Evolutionary conservation across 2,329 filamentous ascomycete species (phyloP), one percentile per base, ranked within the genome.

Genomic region (Cytospora leucostoma): DNA sequence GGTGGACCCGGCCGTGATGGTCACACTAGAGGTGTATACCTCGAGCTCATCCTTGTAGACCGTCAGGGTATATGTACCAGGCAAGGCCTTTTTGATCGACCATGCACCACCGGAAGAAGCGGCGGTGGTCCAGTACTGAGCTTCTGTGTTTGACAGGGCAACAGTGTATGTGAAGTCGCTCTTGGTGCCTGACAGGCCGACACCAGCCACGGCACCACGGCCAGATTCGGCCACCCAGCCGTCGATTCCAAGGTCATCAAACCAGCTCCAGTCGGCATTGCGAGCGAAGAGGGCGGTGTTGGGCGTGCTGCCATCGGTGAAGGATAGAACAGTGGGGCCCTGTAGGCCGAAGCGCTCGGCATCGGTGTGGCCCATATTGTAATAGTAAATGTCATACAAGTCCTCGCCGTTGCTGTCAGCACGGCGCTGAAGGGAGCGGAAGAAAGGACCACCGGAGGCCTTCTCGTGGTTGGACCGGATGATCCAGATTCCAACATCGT

Each of bases 331-430:
- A 10, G 73, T 75, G 0, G 77, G 77, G 6, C 77, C 77, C 59
- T 78, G 76, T 1, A 79, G 72, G 44, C 77, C 77, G 50, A 77
- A 74, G 53, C 77, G 72, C 72, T 78, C 74, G 4, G 73, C 68
- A 61, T 79, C 77, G 1, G 75, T 78, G 65, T 76, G 75, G 0
- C 76, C 76, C 77, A 78, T 78, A 66, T 74, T 77, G 68, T 78
- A 79, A 62, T 77, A 75, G 55, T 78, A 76, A 62, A 78, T 78
- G 32, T 78, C 77, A 65, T 78, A 78, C 17, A 79, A 68, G 61
- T 79, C 77, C 17, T 75, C 75, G 12, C 75, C 75, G 19, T 69
- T 71, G 12, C 69, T 67, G 60, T 69, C 70, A 37, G 74, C 76
- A 19, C 75, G 74, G 7, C 76, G 72, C n/a, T 77, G 68, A 19